phyloP scores from a whole-genome alignment of 768 basidiomycete species.

The Udeniomyces megalosporus region DNA sequence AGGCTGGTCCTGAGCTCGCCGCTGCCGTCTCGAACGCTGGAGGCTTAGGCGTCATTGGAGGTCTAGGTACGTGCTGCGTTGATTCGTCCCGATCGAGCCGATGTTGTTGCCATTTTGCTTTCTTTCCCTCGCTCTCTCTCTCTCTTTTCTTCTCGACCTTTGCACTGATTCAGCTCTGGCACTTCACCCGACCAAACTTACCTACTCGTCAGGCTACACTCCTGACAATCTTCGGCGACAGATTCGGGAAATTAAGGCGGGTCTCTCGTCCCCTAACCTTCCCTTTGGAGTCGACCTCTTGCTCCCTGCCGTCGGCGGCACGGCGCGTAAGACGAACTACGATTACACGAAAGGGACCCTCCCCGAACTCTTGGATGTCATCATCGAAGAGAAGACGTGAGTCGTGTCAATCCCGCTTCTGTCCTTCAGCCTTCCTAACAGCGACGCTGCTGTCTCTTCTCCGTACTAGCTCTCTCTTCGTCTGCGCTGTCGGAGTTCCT shows the following conservation, averaged over 20 bases:
- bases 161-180: constrained; percentile 33
- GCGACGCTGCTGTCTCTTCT: background rate
- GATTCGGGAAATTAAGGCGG: constrained; percentile 49
- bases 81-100: background rate
- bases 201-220: constrained; percentile 39
- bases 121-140: background rate
- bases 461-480: background rate
- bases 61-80: constrained; percentile 27
- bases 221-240: constrained; percentile 63
- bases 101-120: constrained; percentile 16
- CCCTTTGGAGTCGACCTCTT: constrained; percentile 84
- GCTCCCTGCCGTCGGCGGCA: constrained; percentile 41
- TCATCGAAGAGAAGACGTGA: constrained; percentile 70
- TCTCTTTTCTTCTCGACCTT: background rate
- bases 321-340: constrained; percentile 69
- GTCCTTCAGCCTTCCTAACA: no score
- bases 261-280: constrained; percentile 35
- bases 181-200: background rate
- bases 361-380: constrained; percentile 61
- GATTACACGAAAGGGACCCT: constrained; percentile 40
- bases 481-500: constrained; percentile 44
- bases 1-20: constrained; percentile 53
- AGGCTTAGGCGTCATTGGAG: constrained; percentile 82
- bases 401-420: background rate
- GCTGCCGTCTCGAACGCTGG: constrained; percentile 90